Conservation (phyloP, 768 basidiomycete species). For the Scleroderma citrinum region DNA sequence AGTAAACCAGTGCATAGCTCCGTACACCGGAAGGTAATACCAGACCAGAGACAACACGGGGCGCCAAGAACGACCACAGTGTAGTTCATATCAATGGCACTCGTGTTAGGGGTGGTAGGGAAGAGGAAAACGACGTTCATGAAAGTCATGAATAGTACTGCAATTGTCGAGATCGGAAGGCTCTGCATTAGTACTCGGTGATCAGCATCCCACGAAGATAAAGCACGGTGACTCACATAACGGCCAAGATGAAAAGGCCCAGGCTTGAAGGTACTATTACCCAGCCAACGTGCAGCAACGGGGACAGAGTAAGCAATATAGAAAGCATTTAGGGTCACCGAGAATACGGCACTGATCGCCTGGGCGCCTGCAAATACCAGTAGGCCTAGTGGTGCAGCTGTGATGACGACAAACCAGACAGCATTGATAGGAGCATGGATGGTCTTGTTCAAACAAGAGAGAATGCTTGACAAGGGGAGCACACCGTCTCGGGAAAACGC, state of each 20-base stretch:
- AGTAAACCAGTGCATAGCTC: slow-evolving; percentile 30
- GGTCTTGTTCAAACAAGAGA: slow-evolving; percentile 48
- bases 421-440: slow-evolving; percentile 54
- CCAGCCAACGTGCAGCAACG: slow-evolving; percentile 31
- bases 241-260: slow-evolving; percentile 30
- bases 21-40: slow-evolving; percentile 17
- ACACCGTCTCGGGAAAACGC: slow-evolving; percentile 58
- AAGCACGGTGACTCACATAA: neutral
- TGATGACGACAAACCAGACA: slow-evolving; percentile 45
- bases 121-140: slow-evolving; percentile 31
- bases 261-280: slow-evolving; percentile 26
- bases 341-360: slow-evolving; percentile 17
- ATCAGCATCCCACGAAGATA: neutral
- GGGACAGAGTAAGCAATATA: slow-evolving; percentile 36
- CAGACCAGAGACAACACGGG: slow-evolving; percentile 27
- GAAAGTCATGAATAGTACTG: slow-evolving; percentile 29
- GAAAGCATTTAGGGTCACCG: slow-evolving; percentile 29
- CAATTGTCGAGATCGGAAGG: slow-evolving; percentile 22
- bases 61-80: slow-evolving; percentile 21
- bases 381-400: slow-evolving; percentile 41
- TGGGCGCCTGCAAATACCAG: slow-evolving; percentile 34
- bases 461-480: slow-evolving; percentile 48
- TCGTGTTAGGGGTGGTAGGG: slow-evolving; percentile 20
- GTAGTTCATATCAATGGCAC: slow-evolving; percentile 27
- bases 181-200: slow-evolving; percentile 14